phyloP scores from a whole-genome alignment of 345 rosid species.

The Brassica juncea region DNA sequence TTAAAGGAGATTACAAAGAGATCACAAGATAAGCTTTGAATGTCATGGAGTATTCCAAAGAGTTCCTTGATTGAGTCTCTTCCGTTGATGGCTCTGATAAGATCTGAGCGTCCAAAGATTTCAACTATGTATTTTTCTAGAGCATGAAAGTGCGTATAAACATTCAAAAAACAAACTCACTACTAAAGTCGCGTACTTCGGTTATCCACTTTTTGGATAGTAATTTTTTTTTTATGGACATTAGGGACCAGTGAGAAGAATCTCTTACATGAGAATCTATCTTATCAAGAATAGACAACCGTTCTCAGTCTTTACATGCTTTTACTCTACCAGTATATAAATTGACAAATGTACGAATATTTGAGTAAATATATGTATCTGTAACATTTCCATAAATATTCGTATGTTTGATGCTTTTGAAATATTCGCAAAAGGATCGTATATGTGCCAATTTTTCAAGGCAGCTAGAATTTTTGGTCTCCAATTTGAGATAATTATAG shows the following conservation, averaged over 20 bases:
- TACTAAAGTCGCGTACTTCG: neutral
- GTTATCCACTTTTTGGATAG: neutral
- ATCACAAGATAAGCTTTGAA: too few relatives aligned
- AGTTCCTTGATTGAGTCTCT: too few relatives aligned
- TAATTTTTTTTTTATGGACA: neutral
- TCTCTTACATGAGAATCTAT: slow-evolving; percentile 25
- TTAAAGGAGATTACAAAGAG: too few relatives aligned
- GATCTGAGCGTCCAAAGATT: too few relatives aligned
- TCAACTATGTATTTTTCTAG: neutral
- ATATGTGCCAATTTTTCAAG: slow-evolving; percentile 1
- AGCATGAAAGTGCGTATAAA: neutral
- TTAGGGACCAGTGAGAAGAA: slow-evolving; percentile 29
- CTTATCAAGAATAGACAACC: slow-evolving; percentile 30
- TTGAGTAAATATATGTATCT: neutral
- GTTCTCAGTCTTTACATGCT: slow-evolving; percentile 16
- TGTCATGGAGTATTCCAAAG: too few relatives aligned
- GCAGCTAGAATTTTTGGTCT: slow-evolving; percentile 19
- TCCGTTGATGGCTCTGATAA: too few relatives aligned
- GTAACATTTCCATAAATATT: slow-evolving; percentile 1
- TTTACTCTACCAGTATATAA: slow-evolving; percentile 7
- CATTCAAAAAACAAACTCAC: neutral
- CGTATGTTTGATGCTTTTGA: slow-evolving; percentile 8
- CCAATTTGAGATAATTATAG: slow-evolving; percentile 15
- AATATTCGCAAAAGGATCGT: slow-evolving; percentile 11
- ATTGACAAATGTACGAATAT: slow-evolving; percentile 11